Conservation (phyloP, 1,284 basidiomycete genomes). For the Moesziomyces globuligerus region DNA sequence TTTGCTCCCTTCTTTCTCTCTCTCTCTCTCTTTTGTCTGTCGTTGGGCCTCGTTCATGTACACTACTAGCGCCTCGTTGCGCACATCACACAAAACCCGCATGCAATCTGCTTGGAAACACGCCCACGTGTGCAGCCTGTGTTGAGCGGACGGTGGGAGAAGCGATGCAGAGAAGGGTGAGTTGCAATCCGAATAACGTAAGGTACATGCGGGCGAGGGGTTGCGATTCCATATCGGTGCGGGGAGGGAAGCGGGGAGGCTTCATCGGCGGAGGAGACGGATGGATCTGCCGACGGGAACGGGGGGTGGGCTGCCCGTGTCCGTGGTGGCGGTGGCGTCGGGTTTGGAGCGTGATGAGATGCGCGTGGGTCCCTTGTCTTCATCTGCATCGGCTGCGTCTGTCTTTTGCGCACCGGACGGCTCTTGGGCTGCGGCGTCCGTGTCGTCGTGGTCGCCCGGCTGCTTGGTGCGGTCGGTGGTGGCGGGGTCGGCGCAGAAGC, state of each 20-base stretch:
- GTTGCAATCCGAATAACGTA: too few species aligned
- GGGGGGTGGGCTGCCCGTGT: conserved; percentile 17
- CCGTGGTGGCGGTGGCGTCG: conserved; percentile 1
- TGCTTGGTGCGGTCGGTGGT: conserved; percentile 26
- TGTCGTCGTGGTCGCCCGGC: not conserved
- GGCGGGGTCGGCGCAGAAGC: conserved; percentile 27
- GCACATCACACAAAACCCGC: too few species aligned
- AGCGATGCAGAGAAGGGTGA: too few species aligned
- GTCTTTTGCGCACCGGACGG: not conserved
- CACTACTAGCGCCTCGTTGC: too few species aligned
- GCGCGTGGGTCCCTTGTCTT: conserved; percentile 23
- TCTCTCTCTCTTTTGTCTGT: too few species aligned
- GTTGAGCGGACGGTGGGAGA: too few species aligned
- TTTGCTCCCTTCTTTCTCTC: too few species aligned
- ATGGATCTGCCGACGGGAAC: conserved; percentile 12
- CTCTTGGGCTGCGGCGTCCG: not conserved
- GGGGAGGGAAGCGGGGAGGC: too few species aligned
- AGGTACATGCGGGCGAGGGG: not conserved
- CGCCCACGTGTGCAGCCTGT: too few species aligned
- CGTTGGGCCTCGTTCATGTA: too few species aligned
- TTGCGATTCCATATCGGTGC: conserved; percentile 4
- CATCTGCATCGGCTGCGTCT: conserved; percentile 7
- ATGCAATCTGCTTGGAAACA: too few species aligned
- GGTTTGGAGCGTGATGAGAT: conserved; percentile 14
- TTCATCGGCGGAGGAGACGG: conserved; percentile 20